These are phyloP conservation scores for Phytophthora tubulina DNA, from an alignment of 352 stramenopile species.

Conservation along the genomic window DNA sequence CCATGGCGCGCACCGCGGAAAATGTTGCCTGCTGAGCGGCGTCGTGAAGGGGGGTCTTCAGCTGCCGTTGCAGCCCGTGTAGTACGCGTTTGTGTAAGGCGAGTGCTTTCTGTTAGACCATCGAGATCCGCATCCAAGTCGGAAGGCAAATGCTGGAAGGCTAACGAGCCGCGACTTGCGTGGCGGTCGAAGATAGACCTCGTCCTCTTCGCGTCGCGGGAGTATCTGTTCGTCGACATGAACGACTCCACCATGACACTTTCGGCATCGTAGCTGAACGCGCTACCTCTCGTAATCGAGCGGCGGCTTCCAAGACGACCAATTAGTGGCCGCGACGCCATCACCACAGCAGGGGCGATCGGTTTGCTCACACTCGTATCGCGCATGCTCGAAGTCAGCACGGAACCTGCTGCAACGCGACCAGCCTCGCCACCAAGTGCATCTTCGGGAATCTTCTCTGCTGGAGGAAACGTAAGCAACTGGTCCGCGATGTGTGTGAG, in stretches of 20 bases:
- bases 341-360: constrained; percentile 39
- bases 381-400: constrained; percentile 39
- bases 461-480: constrained; percentile 81
- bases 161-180: constrained; percentile 84
- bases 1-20: constrained; percentile 73
- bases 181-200: constrained; percentile 81
- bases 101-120: constrained; percentile 7
- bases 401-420: constrained; percentile 24
- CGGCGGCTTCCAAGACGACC: constrained; percentile 45
- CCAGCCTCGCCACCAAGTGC: constrained; percentile 40
- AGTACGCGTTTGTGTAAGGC: constrained; percentile 6
- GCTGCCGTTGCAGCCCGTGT: constrained; percentile 32
- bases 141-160: constrained; percentile 68
- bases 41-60: constrained; percentile 15
- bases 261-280: constrained; percentile 91
- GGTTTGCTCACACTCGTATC: constrained; percentile 43
- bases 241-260: constrained; percentile 92
- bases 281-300: constrained; percentile 65
- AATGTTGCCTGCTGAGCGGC: constrained; percentile 67
- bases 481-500: constrained; percentile 71
- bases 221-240: constrained; percentile 82
- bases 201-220: constrained; percentile 51
- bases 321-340: constrained; percentile 40
- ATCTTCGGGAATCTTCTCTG: constrained; percentile 75
- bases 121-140: constrained; percentile 39